A percentile compares a stretch with the other conserved stretches of the same genome.
Evolutionary conservation across 2,329 filamentous ascomycete species (phyloP).

Genomic region (Clonostachys chloroleuca): DNA sequence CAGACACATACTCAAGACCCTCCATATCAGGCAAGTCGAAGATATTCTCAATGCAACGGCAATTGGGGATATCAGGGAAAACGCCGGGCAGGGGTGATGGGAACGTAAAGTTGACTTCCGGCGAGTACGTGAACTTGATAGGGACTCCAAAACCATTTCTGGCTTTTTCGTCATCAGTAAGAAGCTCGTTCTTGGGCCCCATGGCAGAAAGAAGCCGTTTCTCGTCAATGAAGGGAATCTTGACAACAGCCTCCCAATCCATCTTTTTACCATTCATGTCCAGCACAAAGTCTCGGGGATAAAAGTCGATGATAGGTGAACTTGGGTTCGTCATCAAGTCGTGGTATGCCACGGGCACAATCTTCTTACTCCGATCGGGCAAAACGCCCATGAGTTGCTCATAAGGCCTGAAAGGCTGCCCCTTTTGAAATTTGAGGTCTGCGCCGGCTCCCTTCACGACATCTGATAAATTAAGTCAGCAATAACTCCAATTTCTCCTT

Average conservation of each 20-base stretch:
- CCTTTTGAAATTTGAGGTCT: constrained; percentile 86
- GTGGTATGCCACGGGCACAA: constrained; percentile 84
- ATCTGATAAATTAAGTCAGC: constrained; percentile 47
- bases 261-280: constrained; percentile 99
- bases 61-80: constrained; percentile 84
- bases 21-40: constrained; percentile 93
- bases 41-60: constrained; percentile 91
- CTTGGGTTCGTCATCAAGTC: constrained; percentile 86
- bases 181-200: constrained; percentile 72
- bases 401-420: constrained; percentile 90
- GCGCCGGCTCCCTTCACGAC: constrained; percentile 84
- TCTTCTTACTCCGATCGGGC: constrained; percentile 94
- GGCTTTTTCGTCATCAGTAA: constrained; percentile 73
- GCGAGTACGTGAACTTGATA: constrained; percentile 86
- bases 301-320: constrained; percentile 96
- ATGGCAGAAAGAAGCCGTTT: constrained; percentile 80
- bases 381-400: constrained; percentile 98
- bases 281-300: constrained; percentile 91
- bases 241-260: constrained; percentile 99
- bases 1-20: constrained; percentile 79
- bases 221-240: constrained; percentile 98
- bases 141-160: constrained; percentile 91
- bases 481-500: constrained; percentile 34
- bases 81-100: constrained; percentile 83
- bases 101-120: constrained; percentile 74